A percentile compares a stretch with the other conserved stretches of the same genome.
These are phyloP conservation scores for Sphaerulina musiva DNA, from an alignment of 2,329 filamentous ascomycete species.

Conservation along the genomic window DNA sequence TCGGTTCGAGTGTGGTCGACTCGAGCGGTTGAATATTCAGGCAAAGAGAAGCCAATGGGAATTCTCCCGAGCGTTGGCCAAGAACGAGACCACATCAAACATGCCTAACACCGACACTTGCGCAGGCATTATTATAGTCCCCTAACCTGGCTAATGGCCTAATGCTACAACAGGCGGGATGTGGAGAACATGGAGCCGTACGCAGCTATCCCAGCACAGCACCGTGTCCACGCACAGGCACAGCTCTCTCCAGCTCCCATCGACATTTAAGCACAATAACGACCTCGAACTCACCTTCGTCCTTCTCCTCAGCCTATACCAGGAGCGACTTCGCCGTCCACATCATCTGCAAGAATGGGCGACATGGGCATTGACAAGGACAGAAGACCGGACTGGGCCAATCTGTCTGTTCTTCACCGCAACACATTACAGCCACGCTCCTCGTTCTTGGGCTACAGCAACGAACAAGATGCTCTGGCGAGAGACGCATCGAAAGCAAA, in stretches of 20 bases:
- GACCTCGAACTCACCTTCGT: not conserved
- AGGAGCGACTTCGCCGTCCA: not conserved
- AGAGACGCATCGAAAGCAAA: constrained; percentile 32
- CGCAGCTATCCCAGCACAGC: not conserved
- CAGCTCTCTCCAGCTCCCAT: not conserved
- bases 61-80: too few relatives aligned
- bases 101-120: too few relatives aligned
- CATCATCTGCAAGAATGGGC: constrained; percentile 6
- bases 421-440: constrained; percentile 54
- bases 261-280: not conserved
- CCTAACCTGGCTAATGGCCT: too few relatives aligned
- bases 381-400: constrained; percentile 53
- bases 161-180: not conserved
- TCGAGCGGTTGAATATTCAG: too few relatives aligned
- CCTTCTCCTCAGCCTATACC: not conserved
- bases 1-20: too few relatives aligned
- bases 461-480: constrained; percentile 45
- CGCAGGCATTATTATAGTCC: too few relatives aligned
- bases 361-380: constrained; percentile 3
- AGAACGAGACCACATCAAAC: too few relatives aligned
- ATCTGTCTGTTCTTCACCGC: constrained; percentile 53
- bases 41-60: too few relatives aligned
- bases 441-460: constrained; percentile 51
- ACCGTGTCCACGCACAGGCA: not conserved
- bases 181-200: not conserved